Base-by-base conservation (phyloP, 169 alveolate species). In the Cryptosporidium meleagridis region DNA sequence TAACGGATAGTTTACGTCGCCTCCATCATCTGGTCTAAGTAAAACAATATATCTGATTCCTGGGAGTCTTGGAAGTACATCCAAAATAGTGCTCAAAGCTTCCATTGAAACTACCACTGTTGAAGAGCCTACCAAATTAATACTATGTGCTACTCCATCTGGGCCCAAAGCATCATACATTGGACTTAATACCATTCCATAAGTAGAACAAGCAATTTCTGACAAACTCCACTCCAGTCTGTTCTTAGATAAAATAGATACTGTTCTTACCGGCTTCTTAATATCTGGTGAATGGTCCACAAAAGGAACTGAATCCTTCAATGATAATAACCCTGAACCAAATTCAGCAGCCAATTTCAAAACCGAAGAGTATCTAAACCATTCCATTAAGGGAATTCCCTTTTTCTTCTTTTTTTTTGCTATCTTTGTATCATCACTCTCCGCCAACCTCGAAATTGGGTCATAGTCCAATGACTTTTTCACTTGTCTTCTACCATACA, bases 131-230 rank as follows among this genome's bases (percentile, higher is more conserved):
- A 80, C 80, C 75, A 80, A 23, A 61, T 80, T 80, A 44, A 80
- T 80, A 52, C 89, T 80, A 33, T 80, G 75, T 6, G 89, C 62
- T 14, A 80, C 75, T 61, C 89, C 89, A 12, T 94, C 94, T 18
- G 65, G 61, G 21, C 96, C 97, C 65, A 95, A 91, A 6, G 97
- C 92, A 69, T 94, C 92, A 62, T 95, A 95, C 48, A 95, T 92
- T 3, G 97, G 97, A 35, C 94, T 96, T 35, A 95, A 87, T 48
- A 95, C 93, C 16, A 85, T 92, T 16, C 95, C 96, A 69, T 86
- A 95, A 67, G 96, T 96, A 68, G 87, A 93, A 75, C 96, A 95
- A 33, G 95, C 95, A 44, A 92, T 91, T 85, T 95, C 97, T 44
- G 92, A 84, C 14, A 95, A 85, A 41, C 93, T 87, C 97, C 97